phyloP scores from a whole-genome alignment of 202 grass and related monocot genomes.

The Bolboschoenoplectus hybrid region DNA sequence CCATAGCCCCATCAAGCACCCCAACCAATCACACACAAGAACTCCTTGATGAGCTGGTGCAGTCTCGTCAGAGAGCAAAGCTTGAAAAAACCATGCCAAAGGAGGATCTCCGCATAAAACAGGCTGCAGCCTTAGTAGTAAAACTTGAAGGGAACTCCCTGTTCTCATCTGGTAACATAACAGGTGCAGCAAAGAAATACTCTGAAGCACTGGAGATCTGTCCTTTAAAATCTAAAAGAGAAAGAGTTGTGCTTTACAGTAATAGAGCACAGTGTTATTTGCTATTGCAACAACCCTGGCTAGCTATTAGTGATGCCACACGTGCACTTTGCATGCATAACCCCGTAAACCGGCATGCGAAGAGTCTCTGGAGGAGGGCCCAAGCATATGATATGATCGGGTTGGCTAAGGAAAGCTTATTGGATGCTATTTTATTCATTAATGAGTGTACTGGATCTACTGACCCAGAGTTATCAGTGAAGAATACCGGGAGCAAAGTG shows the following conservation, averaged over 20 bases:
- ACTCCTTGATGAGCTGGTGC: slow-evolving; percentile 76
- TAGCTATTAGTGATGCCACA: slow-evolving; percentile 89
- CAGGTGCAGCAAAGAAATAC: slow-evolving; percentile 86
- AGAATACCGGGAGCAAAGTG: slow-evolving; percentile 76
- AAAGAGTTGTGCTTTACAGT: slow-evolving; percentile 94
- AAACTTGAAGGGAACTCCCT: slow-evolving; percentile 99
- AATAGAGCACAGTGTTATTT: slow-evolving; percentile 95
- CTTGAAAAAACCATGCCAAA: slow-evolving; percentile 91
- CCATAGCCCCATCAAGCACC: slow-evolving; percentile 52
- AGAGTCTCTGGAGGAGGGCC: slow-evolving; percentile 97
- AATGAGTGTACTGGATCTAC: slow-evolving; percentile 93
- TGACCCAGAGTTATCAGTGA: slow-evolving; percentile 82
- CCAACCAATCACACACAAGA: slow-evolving; percentile 59
- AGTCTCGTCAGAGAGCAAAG: slow-evolving; percentile 77
- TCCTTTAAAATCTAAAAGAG: slow-evolving; percentile 99
- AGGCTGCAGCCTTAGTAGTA: slow-evolving; percentile 94
- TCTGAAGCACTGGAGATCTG: slow-evolving; percentile 92
- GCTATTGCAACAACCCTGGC: slow-evolving; percentile 88
- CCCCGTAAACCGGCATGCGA: slow-evolving; percentile 74
- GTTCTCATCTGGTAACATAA: slow-evolving; percentile 94
- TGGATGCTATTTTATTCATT: slow-evolving; percentile 98
- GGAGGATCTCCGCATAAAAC: slow-evolving; percentile 97
- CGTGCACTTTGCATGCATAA: slow-evolving; percentile 87
- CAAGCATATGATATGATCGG: slow-evolving; percentile 99
- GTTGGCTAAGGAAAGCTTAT: slow-evolving; percentile 90